Base-by-base conservation (phyloP, 768 basidiomycete genomes). In the Coprinopsis cinerea region DNA sequence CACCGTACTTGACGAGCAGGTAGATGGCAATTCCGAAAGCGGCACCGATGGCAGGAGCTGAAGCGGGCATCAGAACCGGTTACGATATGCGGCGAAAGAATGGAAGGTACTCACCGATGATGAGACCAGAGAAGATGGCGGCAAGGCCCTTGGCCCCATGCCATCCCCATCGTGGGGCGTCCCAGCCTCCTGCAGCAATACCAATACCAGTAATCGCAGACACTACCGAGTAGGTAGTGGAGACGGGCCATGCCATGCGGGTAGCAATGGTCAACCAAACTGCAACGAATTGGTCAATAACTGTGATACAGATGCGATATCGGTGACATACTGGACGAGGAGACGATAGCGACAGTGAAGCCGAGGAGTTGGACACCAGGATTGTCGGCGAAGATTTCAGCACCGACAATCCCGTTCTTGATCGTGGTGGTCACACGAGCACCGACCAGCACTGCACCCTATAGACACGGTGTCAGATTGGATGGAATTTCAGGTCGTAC, bases 291-390 rank as follows among this genome's bases (percentile, higher is more conserved):
- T 5, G 15, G 36, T 39, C 18, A 6, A 11, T 35, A 32, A 23
- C 4, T 6, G 25, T 4, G 6, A 13, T 4, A 13, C 4, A 18
- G 4, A 32, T 25, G 4, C 27, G 23, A 44, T n/a, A n/a, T n/a
- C n/a, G n/a, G n/a, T n/a, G n/a, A 39, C 49, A 26, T 26, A 51
- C 49, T 53, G 3, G 62, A 58, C 14, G 62, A 64, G n/a, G 56
- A 50, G 5, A 56, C 40, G 15, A 64, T 51, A 4, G 62, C 62
- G 37, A 55, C 54, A 14, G 53, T 54, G 42, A 64, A 64, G 27
- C 59, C 62, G 23, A 64, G 60, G 2, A 64, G 58, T 47, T 64
- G 62, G 3, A 64, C 60, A 17, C 62, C 62, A 22, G 62, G 56
- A 42, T 64, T 64, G 17, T 48, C 53, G 17, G 60, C 42, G 53